Evolutionary conservation across 1,284 basidiomycete species (phyloP), one percentile per base, ranked within the genome.

Genomic region (Mycena citricolor): DNA sequence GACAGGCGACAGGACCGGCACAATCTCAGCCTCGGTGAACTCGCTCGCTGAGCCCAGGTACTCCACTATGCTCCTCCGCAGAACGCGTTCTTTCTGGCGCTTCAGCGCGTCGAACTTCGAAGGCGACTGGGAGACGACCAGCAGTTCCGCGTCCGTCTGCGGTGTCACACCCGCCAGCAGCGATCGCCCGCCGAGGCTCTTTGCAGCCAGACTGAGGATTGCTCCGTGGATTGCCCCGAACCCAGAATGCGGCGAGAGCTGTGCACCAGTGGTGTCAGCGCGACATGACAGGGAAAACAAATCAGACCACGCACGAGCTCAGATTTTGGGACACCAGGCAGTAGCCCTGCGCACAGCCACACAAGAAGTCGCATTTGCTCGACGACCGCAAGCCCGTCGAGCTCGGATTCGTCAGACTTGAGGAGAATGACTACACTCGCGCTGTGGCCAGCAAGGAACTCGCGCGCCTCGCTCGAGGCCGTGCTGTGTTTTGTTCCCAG

Each of bases 151-250:
- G 35, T 94, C 90, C 5, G 80, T 86, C 45, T 80, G 73, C 0
- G 90, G 89, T 25, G 74, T 64, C 1, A 93, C 69, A 21, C 66
- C 67, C 20, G 77, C 69, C 19, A 74, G 72, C 76, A 83, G 87
- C 36, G 71, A 71, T 8, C 77, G 73, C 30, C 69, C 70, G 14
- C 81, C 79, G n/a, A 97, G 75, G 57, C 80, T 86, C 52, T 78
- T 76, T 16, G 92, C 83, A 0, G 90, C 84, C 1, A 97, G 69
- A 8, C 76, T 74, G 11, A 95, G 71, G 14, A 95, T 79, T 0
- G 91, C 85, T 3, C 80, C 73, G 60, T 98, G 94, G 47, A 95
- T 77, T 0, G 82, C 79, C 4, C 92, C 91, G 59, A 91, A 93
- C 4, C 86, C 83, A 3, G 83, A 78, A 61, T 82, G 77, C 42